Percentiles rank a stretch among this genome's conserved stretches.
Evolutionary conservation across 345 rosid genomes (phyloP).

Genomic region (Sisymbrium altissimum): DNA sequence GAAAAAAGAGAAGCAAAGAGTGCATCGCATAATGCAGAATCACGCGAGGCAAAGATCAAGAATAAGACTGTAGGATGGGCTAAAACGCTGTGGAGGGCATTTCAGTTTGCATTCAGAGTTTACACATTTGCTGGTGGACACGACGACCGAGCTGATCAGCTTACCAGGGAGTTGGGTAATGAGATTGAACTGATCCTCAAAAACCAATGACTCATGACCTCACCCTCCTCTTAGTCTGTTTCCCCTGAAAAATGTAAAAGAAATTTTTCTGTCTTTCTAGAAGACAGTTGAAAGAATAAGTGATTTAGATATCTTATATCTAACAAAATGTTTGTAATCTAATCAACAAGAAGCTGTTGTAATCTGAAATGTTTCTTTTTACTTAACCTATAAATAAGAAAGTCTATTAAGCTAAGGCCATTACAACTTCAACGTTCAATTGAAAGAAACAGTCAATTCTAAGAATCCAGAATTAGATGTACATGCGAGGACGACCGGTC

Average conservation of each 20-base stretch:
- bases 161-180: constrained; percentile 65
- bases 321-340: constrained; percentile 23
- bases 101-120: constrained; percentile 73
- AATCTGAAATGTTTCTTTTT: constrained; percentile 1
- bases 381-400: neutral
- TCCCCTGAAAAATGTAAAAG: constrained; percentile 10
- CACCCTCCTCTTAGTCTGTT: constrained; percentile 1
- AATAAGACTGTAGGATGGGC: constrained; percentile 21
- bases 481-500: too few species aligned
- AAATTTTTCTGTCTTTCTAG: neutral
- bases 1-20: constrained; percentile 58
- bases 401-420: neutral
- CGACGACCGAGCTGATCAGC: constrained; percentile 75
- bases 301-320: neutral
- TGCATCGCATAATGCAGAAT: constrained; percentile 11
- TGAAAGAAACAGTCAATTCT: neutral
- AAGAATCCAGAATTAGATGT: neutral
- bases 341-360: constrained; percentile 14
- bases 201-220: constrained; percentile 22
- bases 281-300: neutral
- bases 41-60: constrained; percentile 19
- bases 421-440: neutral
- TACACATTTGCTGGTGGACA: constrained; percentile 86
- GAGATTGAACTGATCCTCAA: constrained; percentile 54
- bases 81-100: constrained; percentile 75